Evolutionary conservation across 441 rosid species (phyloP), one percentile per base, ranked within the genome.

Genomic region (Rhodomyrtus psidioides): DNA sequence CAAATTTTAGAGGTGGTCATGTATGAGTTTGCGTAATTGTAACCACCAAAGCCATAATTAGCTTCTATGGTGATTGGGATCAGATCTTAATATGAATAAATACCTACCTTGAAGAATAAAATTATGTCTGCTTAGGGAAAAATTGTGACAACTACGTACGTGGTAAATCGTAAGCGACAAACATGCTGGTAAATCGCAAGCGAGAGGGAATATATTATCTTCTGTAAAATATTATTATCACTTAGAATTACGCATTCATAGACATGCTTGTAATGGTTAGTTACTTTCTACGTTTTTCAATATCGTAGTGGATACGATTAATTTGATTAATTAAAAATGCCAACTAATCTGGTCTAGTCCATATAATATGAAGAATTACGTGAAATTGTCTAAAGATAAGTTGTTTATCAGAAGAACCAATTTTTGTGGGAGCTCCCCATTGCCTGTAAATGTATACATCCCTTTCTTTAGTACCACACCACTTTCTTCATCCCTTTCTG

Each of bases 251-350:
- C 0, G 0, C 79, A 70, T 70, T 2, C n/a, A 12, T 21, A 70
- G n/a, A 34, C n/a, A 70, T 70, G n/a, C n/a, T n/a, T n/a, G n/a
- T n/a, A n/a, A n/a, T n/a, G n/a, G n/a, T n/a, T n/a, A n/a, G n/a
- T n/a, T n/a, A n/a, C 28, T 26, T 26, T 26, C 26, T 26, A 12
- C 4, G 34, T 24, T 39, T 39, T 0, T 34, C 13, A 5, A 70
- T 10, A 0, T 34, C 0, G 0, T 70, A 34, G 49, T 34, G 49
- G 79, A 70, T 42, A 70, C 0, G 2, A 65, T 65, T 65, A 0
- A 34, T 34, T 34, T 9, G 26, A 34, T 65, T 2, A 1, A 46
- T 30, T 62, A 62, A 55, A 16, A 28, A 62, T 28, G 42, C 6
- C 12, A 60, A 62, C 34, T 30, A 30, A 60, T 0, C 75, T 62